A percentile compares a stretch with the other conserved stretches of the same genome.
These are phyloP conservation scores for Fraxinus quadrangulata DNA, from an alignment of 257 asterid species.

Conservation along the genomic window DNA sequence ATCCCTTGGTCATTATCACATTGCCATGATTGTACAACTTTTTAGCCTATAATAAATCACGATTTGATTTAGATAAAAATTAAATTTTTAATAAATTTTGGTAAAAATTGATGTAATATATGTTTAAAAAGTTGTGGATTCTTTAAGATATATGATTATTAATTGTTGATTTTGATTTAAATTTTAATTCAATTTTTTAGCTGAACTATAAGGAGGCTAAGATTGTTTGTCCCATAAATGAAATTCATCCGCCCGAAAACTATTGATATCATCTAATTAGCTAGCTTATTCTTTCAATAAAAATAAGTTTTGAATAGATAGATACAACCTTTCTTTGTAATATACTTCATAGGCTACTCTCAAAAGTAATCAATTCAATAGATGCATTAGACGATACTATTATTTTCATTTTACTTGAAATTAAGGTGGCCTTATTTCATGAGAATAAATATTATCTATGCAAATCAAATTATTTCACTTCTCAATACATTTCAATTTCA, in stretches of 20 bases:
- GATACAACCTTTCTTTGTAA: neutral
- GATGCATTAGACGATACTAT: neutral
- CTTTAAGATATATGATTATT: neutral
- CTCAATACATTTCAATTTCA: no score
- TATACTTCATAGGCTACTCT: neutral
- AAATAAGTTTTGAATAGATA: neutral
- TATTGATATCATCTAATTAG: neutral
- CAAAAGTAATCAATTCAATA: neutral
- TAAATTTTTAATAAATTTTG: neutral
- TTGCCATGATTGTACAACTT: slow-evolving; percentile 33
- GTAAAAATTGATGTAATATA: neutral
- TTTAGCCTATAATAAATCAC: neutral
- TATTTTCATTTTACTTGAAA: no score
- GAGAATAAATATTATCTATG: no score
- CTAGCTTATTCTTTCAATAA: neutral
- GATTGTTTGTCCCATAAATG: neutral
- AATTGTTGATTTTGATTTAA: neutral
- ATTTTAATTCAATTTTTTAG: no score
- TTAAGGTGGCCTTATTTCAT: no score
- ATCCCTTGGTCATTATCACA: slow-evolving; percentile 34
- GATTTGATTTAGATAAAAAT: no score
- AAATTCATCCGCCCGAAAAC: neutral
- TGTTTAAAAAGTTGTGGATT: neutral
- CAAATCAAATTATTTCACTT: no score
- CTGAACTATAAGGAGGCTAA: no score